Evolutionary conservation across 148 eudicot species (phyloP).

Genomic region (Fagopyrum tataricum): DNA sequence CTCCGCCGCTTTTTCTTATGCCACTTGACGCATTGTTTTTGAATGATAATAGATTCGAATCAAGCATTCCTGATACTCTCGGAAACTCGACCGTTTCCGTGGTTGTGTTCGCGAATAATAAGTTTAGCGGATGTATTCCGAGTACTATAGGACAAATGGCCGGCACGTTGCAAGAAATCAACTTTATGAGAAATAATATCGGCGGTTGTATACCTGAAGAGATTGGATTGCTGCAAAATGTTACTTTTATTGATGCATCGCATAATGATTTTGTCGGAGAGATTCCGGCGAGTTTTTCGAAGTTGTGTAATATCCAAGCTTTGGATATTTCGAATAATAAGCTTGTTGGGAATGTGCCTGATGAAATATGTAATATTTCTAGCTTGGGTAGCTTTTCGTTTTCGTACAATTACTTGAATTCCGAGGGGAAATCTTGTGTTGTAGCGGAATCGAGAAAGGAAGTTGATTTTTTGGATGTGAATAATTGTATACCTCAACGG

Average conservation of each 20-base stretch:
- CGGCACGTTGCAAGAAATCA: conserved; percentile 18
- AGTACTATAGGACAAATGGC: conserved; percentile 19
- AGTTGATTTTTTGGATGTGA: conserved; percentile 23
- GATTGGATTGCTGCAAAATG: conserved; percentile 22
- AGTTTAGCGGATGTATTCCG: conserved; percentile 26
- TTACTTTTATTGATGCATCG: conserved; percentile 12
- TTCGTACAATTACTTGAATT: conserved; percentile 56
- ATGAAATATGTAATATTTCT: conserved; percentile 39
- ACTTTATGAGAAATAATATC: conserved; percentile 16
- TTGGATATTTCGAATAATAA: conserved; percentile 64
- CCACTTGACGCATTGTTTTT: conserved; percentile 7
- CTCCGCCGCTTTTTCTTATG: conserved; percentile 38
- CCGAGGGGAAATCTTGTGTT: conserved; percentile 49
- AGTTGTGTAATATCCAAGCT: conserved; percentile 51
- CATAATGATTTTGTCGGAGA: conserved; percentile 41
- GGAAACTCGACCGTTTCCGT: conserved; percentile 25
- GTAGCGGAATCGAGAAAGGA: conserved; percentile 9
- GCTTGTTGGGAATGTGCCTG: conserved; percentile 59
- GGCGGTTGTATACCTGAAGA: conserved; percentile 26
- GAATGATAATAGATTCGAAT: conserved; percentile 21
- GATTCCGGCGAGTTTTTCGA: conserved; percentile 30
- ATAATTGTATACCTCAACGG: conserved; percentile 54
- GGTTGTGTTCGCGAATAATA: conserved; percentile 23
- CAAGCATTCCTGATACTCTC: conserved; percentile 21
- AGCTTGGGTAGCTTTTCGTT: conserved; percentile 57